Base-by-base conservation (phyloP, 108 stramenopile species). In the Nannochloropsis gaditana region DNA sequence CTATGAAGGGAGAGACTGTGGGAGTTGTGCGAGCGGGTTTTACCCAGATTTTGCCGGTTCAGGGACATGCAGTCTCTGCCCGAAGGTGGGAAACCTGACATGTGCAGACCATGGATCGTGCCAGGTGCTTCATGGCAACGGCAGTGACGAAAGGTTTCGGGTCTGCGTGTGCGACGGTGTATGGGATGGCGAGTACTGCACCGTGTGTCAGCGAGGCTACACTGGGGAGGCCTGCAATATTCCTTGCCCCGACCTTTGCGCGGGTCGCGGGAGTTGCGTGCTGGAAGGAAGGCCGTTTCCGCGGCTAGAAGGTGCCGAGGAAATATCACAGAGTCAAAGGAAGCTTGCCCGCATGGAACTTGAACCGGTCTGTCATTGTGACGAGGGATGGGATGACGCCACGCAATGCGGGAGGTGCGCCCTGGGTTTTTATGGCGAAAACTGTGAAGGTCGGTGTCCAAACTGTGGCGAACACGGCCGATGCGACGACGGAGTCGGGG, bases 41-140 rank as follows among this genome's bases (percentile, higher is more conserved):
- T 73, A 73, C n/a, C 59, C 59, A 73, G 59, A 73, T 73, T 73
- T n/a, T 73, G 59, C 15, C 8, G 59, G 59, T 4, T n/a, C 59
- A 6, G n/a, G 59, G n/a, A 15, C 19, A 73, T 73, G 59, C 59
- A n/a, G 19, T 73, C 19, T 73, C 59, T 73, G 59, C 59, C 59
- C 59, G 19, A 73, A 73, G 59, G n/a, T n/a, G 15, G 59, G 59
- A 3, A 73, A 73, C 59, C 15, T 73, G 59, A 73, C 59, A 3
- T 73, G 59, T n/a, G 15, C 59, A n/a, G n/a, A n/a, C 59, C 59
- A 73, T n/a, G 59, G 59, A 73, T 73, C 59, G 59, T 73, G 59
- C 59, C 59, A 73, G 6, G 19, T 4, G 59, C 59, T n/a, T 4
- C 59, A 73, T 4, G 2, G n/a, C 19, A 73, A 73, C n/a, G 2